phyloP scores from a whole-genome alignment of 192 early-diverging fungal species.

The Piromyces finnis region DNA sequence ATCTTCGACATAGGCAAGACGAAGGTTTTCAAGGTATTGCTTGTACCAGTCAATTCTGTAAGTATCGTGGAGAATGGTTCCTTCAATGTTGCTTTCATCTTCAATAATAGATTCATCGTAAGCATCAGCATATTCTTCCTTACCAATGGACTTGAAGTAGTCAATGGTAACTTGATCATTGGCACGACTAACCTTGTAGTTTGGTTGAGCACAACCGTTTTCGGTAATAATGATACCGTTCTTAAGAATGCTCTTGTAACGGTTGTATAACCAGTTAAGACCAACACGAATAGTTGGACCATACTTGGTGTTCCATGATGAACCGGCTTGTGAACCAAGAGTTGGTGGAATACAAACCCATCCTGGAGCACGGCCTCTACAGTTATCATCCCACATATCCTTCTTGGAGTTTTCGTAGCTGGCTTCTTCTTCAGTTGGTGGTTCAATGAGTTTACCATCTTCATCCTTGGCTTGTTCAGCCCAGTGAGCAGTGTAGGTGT shows the following conservation, averaged over 20 bases:
- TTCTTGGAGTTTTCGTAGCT: background rate
- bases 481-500: conserved; percentile 15
- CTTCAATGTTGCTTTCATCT: too few species aligned
- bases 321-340: background rate
- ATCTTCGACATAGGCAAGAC: too few species aligned
- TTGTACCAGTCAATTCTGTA: too few species aligned
- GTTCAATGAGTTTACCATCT: background rate
- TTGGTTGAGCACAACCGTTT: background rate
- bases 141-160: too few species aligned
- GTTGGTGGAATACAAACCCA: background rate
- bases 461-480: background rate
- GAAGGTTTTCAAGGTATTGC: too few species aligned
- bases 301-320: background rate
- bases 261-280: background rate
- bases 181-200: background rate
- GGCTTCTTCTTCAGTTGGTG: background rate
- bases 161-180: too few species aligned
- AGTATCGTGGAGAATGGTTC: too few species aligned
- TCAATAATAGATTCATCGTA: too few species aligned
- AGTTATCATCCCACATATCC: background rate
- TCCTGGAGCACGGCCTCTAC: background rate
- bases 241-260: background rate
- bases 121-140: too few species aligned
- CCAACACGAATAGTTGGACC: background rate
- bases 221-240: background rate